phyloP scores from a whole-genome alignment of 768 basidiomycete genomes.

The Sarcomyxa edulis region DNA sequence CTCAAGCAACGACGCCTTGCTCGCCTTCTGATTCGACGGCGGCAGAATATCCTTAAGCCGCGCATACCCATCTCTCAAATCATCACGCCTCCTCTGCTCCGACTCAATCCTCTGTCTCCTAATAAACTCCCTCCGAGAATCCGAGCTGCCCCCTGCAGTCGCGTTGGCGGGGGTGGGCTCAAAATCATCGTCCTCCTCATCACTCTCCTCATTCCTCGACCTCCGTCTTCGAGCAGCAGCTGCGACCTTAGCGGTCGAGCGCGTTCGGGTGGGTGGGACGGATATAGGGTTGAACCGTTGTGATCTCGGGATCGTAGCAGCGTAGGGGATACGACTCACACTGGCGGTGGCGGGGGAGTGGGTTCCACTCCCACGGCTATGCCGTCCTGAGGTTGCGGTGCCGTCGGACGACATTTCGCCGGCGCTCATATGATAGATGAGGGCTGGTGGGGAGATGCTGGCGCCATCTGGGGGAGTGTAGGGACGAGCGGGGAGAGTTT shows the following conservation, averaged over 20 bases:
- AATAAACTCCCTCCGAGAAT: constrained; percentile 83
- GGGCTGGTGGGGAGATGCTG: constrained; percentile 66
- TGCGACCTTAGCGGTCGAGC: constrained; percentile 37
- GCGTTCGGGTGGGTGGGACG: constrained; percentile 47
- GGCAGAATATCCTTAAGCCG: constrained; percentile 89
- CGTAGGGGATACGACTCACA: no score
- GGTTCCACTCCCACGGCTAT: constrained; percentile 68
- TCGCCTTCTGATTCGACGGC: constrained; percentile 86
- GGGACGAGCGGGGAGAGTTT: constrained; percentile 56
- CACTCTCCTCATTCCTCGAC: constrained; percentile 69
- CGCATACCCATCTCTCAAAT: constrained; percentile 88
- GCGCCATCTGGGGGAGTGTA: constrained; percentile 62
- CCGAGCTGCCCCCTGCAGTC: constrained; percentile 42
- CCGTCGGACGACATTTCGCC: constrained; percentile 76
- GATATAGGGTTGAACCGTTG: constrained; percentile 78
- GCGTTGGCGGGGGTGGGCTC: constrained; percentile 42
- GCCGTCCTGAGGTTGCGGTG: constrained; percentile 53
- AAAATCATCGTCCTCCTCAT: constrained; percentile 76
- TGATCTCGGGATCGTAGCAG: constrained; percentile 63
- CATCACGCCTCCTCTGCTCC: constrained; percentile 87
- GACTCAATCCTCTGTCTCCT: constrained; percentile 92
- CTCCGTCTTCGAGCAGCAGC: constrained; percentile 39
- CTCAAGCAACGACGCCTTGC: constrained; percentile 88
- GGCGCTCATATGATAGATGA: constrained; percentile 60
- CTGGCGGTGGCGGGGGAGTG: constrained; percentile 38